Conservation (phyloP, 257 asterid species). For the Solanum dulcamara region DNA sequence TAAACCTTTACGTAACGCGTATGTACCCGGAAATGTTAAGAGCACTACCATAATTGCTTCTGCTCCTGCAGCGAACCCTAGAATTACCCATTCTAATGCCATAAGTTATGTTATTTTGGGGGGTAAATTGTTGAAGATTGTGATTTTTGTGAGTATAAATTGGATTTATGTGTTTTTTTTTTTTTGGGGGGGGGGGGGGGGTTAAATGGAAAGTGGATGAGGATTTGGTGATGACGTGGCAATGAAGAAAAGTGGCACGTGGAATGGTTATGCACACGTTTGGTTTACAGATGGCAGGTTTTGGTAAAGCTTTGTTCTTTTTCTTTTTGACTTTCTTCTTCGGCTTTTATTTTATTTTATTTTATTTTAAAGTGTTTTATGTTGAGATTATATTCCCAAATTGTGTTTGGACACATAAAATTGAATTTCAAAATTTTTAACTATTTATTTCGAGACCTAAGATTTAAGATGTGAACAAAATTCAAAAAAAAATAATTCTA, state of each 20-base stretch:
- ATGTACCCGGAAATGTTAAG: conserved; percentile 22
- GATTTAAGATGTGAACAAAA: no score
- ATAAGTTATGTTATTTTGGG: background rate
- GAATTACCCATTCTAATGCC: conserved; percentile 59
- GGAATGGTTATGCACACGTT: background rate
- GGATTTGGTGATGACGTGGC: background rate
- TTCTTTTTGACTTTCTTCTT: no score
- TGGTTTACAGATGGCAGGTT: background rate
- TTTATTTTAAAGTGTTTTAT: no score
- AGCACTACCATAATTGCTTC: conserved; percentile 42
- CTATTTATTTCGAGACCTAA: no score
- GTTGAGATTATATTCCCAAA: no score
- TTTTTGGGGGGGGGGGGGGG: no score
- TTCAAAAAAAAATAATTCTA: no score
- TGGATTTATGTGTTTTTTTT: background rate
- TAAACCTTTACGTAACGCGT: conserved; percentile 31
- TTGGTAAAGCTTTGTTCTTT: background rate
- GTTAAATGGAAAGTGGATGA: background rate
- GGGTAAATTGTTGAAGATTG: background rate
- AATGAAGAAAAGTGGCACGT: background rate
- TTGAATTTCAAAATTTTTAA: no score
- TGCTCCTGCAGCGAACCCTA: conserved; percentile 34
- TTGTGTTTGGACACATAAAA: no score
- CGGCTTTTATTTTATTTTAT: no score
- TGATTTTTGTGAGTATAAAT: background rate